Percentiles rank a stretch among this genome's conserved stretches.
Conservation (phyloP, 495 filamentous ascomycete species). For the Barbatosphaeria neglecta region DNA sequence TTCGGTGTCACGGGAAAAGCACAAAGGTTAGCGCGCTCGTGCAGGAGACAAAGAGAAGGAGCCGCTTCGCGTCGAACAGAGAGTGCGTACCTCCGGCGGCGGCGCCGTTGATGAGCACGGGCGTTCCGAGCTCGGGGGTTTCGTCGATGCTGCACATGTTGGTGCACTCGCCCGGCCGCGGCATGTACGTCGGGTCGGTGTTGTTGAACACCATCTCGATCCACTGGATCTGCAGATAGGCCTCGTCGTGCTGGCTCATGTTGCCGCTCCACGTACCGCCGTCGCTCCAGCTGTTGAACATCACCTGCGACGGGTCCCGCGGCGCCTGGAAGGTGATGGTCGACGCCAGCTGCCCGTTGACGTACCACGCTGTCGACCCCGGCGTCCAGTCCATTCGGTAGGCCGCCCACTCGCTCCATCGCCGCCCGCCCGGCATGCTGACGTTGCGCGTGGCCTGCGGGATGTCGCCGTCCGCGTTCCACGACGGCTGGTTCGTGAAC, state of each 20-base stretch:
- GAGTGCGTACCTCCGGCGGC: conserved; percentile 3
- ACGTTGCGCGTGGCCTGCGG: conserved; percentile 32
- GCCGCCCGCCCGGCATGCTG: conserved; percentile 26
- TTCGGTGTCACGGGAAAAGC: neutral
- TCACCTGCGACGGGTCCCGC: conserved; percentile 44
- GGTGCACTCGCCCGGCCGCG: conserved; percentile 16
- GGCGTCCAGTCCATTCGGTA: conserved; percentile 66
- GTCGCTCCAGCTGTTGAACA: conserved; percentile 67
- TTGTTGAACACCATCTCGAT: conserved; percentile 64
- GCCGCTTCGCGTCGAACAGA: neutral
- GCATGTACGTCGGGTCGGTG: conserved; percentile 13
- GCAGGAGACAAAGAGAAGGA: neutral
- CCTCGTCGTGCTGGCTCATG: conserved; percentile 45
- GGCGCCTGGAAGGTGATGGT: conserved; percentile 54
- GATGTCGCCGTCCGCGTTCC: conserved; percentile 29
- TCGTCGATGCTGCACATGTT: conserved; percentile 41
- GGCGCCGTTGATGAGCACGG: conserved; percentile 13
- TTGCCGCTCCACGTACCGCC: conserved; percentile 62
- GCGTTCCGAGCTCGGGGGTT: conserved; percentile 24
- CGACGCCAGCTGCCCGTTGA: conserved; percentile 44
- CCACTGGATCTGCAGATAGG: conserved; percentile 59
- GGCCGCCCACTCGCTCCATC: conserved; percentile 55
- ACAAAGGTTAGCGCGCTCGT: neutral
- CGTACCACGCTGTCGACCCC: conserved; percentile 50
- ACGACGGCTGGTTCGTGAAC: conserved; percentile 65